Percentiles rank a stretch among this genome's conserved stretches.
Conservation (phyloP, 2,329 filamentous ascomycete species). For the Pseudogymnoascus sp. region DNA sequence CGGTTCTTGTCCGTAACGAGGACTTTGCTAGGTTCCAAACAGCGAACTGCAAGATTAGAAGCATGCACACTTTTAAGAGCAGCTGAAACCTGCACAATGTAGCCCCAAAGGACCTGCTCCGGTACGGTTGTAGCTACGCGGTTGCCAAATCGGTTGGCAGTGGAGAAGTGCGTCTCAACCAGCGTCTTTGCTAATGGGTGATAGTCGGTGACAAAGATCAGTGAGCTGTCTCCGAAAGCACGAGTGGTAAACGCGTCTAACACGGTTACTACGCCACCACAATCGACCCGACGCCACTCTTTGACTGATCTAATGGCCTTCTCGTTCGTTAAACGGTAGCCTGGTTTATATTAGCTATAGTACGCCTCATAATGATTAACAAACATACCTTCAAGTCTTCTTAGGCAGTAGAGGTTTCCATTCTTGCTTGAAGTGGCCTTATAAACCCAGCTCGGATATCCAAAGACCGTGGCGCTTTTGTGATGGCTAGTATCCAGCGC, state of each 20-base stretch:
- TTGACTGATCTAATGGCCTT: slow-evolving; percentile 79
- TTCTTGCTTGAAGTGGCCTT: slow-evolving; percentile 87
- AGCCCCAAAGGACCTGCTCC: slow-evolving; percentile 80
- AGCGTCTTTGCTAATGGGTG: slow-evolving; percentile 86
- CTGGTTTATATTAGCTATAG: slow-evolving; percentile 30
- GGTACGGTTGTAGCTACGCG: slow-evolving; percentile 38
- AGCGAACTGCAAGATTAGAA: slow-evolving; percentile 71
- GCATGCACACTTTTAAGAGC: slow-evolving; percentile 81
- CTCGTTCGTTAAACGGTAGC: slow-evolving; percentile 81
- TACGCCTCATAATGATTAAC: background rate
- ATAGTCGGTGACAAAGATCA: slow-evolving; percentile 91
- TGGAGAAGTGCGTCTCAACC: slow-evolving; percentile 65
- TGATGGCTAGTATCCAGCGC: slow-evolving; percentile 76
- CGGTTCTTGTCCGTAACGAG: slow-evolving; percentile 85
- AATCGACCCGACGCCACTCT: slow-evolving; percentile 80
- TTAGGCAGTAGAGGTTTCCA: slow-evolving; percentile 77
- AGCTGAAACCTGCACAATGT: slow-evolving; percentile 84
- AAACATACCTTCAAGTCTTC: slow-evolving; percentile 66
- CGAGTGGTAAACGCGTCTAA: slow-evolving; percentile 91
- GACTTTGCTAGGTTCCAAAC: slow-evolving; percentile 82
- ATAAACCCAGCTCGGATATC: slow-evolving; percentile 89
- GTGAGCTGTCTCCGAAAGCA: slow-evolving; percentile 87
- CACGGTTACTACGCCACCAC: slow-evolving; percentile 73
- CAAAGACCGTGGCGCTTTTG: slow-evolving; percentile 72
- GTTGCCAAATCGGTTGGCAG: slow-evolving; percentile 30